These are phyloP conservation scores for Elsinoe ampelina DNA, from an alignment of 2,329 filamentous ascomycete genomes.

Conservation along the genomic window DNA sequence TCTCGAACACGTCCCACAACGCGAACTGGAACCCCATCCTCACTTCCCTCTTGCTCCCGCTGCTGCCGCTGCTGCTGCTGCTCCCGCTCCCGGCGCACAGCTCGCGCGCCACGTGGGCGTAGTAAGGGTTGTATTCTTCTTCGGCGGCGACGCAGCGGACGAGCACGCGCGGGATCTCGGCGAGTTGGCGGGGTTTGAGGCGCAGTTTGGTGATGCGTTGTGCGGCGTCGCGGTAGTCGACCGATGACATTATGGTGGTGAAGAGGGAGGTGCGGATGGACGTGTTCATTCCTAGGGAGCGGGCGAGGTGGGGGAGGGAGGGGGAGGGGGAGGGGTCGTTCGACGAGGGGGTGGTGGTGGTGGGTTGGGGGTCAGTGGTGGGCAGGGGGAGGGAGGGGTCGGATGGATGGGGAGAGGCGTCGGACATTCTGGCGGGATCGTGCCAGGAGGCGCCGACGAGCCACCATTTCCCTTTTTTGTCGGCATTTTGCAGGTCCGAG, in stretches of 20 bases:
- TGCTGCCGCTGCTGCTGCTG: no score
- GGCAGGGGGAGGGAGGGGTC: no score
- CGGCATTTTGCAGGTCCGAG: constrained; percentile 69
- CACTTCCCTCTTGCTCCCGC: constrained; percentile 48
- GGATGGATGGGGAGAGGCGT: background rate
- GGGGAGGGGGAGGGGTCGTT: constrained; percentile 33
- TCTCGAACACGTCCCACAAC: constrained; percentile 76
- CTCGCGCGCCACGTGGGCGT: constrained; percentile 71
- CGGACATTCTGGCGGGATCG: constrained; percentile 26
- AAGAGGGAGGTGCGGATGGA: constrained; percentile 86
- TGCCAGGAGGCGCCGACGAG: constrained; percentile 90
- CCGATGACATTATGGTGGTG: constrained; percentile 75
- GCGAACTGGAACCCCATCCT: constrained; percentile 77
- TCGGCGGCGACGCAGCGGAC: constrained; percentile 81
- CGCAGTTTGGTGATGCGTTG: constrained; percentile 69
- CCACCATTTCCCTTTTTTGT: constrained; percentile 96
- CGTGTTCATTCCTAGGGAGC: constrained; percentile 77
- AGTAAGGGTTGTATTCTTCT: constrained; percentile 82
- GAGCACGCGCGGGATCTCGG: constrained; percentile 78
- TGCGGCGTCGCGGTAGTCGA: constrained; percentile 75
- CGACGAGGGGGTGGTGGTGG: background rate
- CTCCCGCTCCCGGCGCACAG: constrained; percentile 69
- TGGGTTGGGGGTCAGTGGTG: background rate
- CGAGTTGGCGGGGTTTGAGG: constrained; percentile 75
- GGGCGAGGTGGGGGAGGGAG: constrained; percentile 46